Conservation (phyloP, 768 basidiomycete species). For the Asterophora parasitica region DNA sequence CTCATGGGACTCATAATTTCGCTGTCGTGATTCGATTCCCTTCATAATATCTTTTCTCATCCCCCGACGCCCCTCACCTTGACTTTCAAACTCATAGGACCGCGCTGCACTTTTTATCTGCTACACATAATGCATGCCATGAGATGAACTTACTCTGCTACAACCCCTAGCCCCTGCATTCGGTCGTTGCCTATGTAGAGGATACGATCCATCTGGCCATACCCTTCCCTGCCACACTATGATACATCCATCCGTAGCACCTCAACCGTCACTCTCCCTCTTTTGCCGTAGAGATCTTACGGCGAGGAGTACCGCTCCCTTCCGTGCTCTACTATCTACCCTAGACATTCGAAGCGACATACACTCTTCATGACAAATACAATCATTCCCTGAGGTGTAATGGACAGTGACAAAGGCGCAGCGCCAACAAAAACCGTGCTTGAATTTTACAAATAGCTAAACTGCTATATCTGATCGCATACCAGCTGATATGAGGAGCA, state of each 20-base stretch:
- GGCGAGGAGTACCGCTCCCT: neutral
- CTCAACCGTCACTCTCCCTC: too few relatives aligned
- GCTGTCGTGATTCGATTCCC: neutral
- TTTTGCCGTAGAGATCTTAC: too few relatives aligned
- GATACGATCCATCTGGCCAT: constrained; percentile 1
- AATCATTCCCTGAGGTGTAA: too few relatives aligned
- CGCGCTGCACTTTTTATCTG: neutral
- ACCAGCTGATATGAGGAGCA: constrained; percentile 50
- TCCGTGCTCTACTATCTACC: constrained; percentile 7
- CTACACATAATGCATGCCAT: neutral
- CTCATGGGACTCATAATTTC: constrained; percentile 12
- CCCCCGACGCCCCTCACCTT: constrained; percentile 10
- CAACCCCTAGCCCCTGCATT: neutral
- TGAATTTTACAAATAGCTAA: too few relatives aligned
- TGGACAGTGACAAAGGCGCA: too few relatives aligned
- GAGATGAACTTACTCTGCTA: neutral
- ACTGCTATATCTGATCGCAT: constrained; percentile 44
- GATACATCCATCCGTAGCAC: too few relatives aligned
- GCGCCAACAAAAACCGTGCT: too few relatives aligned
- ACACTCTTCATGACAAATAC: neutral
- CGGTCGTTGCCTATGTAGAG: constrained; percentile 4
- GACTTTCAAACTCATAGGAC: neutral
- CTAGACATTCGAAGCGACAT: constrained; percentile 11
- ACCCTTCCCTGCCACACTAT: neutral
- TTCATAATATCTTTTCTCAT: constrained; percentile 3